Evolutionary conservation across 2,329 filamentous ascomycete species (phyloP), one percentile per base, ranked within the genome.

Genomic region (Cadophora luteo-olivacea): DNA sequence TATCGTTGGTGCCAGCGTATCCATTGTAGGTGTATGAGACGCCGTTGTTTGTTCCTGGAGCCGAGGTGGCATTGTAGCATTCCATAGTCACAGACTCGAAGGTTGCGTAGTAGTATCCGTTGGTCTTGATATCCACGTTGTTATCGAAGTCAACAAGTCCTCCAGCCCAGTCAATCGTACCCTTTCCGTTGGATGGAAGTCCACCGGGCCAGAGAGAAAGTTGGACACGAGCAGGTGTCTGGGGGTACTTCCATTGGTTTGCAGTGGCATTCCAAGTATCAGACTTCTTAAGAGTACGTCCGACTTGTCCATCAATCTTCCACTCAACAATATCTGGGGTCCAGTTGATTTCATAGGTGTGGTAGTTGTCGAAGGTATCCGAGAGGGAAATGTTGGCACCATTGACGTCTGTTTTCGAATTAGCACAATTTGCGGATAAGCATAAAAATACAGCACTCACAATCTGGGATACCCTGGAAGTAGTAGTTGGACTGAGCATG

Each of bases 201-300:
- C 96, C 96, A 76, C 93, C 96, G 51, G 96, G 96, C 96, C 96
- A 99, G 77, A 99, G 89, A 19, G 96, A 98, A 62, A 99, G 86
- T 84, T 97, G 93, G 64, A 99, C 87, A 74, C 95, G 92, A 19
- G 94, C 83, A 4, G 96, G 96, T 0, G 94, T 97, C 82, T 98
- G 96, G 7, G 96, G 96, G 84, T 87, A 99, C 76, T 91, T 84
- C 86, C 90, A 99, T 80, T 90, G 89, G 80, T 94, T 91, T 68
- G 89, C 82, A 7, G 93, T 97, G 14, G 84, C 82, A 82, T 99
- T 97, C 89, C 91, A 98, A 14, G 96, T 98, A 48, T 93, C 88
- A 19, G 86, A 84, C 78, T 91, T 90, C 79, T 94, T 85, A 79
- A 93, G 84, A 29, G 87, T 91, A 70, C 96, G 93, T 72, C 91